Evolutionary conservation across 305 asterid genomes (phyloP).

Genomic region (Lippia alba): DNA sequence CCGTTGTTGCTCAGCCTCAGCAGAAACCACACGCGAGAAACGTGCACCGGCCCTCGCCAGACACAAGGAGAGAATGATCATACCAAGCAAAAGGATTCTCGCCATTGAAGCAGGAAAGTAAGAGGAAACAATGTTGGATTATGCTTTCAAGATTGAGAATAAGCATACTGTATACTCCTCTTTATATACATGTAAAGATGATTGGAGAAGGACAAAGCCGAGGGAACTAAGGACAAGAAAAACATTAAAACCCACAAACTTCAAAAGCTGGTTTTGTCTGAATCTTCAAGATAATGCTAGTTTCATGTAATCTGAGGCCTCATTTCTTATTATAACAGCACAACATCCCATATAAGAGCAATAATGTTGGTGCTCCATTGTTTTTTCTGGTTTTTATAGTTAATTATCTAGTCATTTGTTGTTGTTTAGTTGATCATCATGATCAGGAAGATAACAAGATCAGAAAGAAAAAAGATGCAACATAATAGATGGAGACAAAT

Average conservation of each 20-base stretch:
- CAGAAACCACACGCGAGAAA: background rate
- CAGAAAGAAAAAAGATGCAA: background rate
- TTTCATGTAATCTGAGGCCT: background rate
- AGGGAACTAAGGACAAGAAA: background rate
- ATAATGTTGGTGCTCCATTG: background rate
- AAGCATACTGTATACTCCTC: background rate
- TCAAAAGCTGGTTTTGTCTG: background rate
- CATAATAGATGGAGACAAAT: background rate
- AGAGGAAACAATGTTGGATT: background rate
- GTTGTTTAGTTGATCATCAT: background rate
- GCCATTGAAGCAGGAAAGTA: background rate
- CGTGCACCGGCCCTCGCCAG: background rate
- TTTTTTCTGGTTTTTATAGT: background rate
- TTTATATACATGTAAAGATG: background rate
- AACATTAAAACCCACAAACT: background rate
- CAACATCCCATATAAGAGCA: slow-evolving; percentile 4
- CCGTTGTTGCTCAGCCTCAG: background rate
- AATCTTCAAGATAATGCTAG: background rate
- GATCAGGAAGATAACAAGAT: background rate
- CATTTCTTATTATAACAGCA: background rate
- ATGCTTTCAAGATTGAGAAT: background rate
- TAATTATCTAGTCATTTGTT: background rate
- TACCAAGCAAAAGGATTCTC: slow-evolving; percentile 26
- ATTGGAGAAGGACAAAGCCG: slow-evolving; percentile 1
- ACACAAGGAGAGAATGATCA: slow-evolving; percentile 16